Base-by-base conservation (phyloP, 2,329 filamentous ascomycete genomes). In the Sporothrix globosa region DNA sequence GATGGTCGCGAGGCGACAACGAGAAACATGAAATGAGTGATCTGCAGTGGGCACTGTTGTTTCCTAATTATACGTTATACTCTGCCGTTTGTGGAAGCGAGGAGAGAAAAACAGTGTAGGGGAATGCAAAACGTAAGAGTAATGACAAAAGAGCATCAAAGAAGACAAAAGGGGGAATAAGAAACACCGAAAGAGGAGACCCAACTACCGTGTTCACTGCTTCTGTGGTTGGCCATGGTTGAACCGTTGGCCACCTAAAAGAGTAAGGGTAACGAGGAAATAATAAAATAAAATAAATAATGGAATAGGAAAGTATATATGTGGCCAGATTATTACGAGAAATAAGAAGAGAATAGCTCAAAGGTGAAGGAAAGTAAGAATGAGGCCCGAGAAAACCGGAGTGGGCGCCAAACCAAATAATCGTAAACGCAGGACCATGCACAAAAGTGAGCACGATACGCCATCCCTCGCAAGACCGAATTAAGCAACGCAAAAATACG, bases 181-280 rank as follows among this genome's bases (percentile, higher is more conserved):
- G 66, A 54, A 46, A 44, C 48, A 21, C 17, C 17, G 60, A 41
- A 60, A 60, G 27, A 68, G 53, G 67, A 68, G 44, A n/a, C n/a
- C 39, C 52, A 60, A 24, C 53, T 50, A 68, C 66, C 66, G 54
- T 21, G 63, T 58, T 60, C n/a, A 13, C n/a, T 19, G 6, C 9
- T 14, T 56, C 41, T 56, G 52, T 60, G 50, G 54, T 72, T 30
- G 58, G 67, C 58, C 39, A 24, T 60, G 19, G 63, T 30, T 34
- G 48, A 52, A 34, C 46, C 63, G 48, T 21, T 41, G 48, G n/a
- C 17, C 17, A 53, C 19, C 39, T 2, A 46, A 67, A 67, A 9
- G 46, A 52, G 27, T 21, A 53, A 24, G 48, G 48, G 46, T 68
- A 56, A 56, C 46, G 14, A 67, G 46, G 7, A 21, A 39, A 52